Percentiles rank a stretch among this genome's conserved stretches.
phyloP scores from a whole-genome alignment of 257 asterid species.

The Lavandula angustifolia region DNA sequence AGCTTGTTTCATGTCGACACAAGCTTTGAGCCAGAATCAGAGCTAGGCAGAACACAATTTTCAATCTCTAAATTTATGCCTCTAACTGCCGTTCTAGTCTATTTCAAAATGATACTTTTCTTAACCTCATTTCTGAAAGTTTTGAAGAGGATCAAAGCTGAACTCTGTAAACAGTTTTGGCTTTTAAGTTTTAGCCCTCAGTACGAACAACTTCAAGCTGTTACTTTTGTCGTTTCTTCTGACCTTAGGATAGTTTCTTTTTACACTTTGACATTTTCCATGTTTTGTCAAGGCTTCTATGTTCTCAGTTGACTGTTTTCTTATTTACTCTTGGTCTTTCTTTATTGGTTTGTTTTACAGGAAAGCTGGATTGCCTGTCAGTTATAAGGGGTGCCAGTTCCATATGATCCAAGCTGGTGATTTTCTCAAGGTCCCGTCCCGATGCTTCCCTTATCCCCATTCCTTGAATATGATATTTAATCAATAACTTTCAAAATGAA shows the following conservation, averaged over 20 bases:
- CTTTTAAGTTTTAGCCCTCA: not conserved
- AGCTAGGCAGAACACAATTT: not conserved
- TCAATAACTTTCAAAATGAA: no score
- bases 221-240: slow-evolving; percentile 1
- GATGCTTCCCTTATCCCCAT: slow-evolving; percentile 9
- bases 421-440: slow-evolving; percentile 69
- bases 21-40: not conserved
- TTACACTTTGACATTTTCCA: slow-evolving; percentile 9
- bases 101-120: not conserved
- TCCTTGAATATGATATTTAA: slow-evolving; percentile 13
- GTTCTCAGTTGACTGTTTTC: not conserved
- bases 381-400: slow-evolving; percentile 87
- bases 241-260: not conserved
- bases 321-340: not conserved
- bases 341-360: slow-evolving; percentile 44
- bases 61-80: not conserved
- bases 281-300: not conserved
- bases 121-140: slow-evolving; percentile 11
- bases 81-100: not conserved
- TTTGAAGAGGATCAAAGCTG: slow-evolving; percentile 13
- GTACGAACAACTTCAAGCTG: not conserved
- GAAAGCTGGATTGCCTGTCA: slow-evolving; percentile 87
- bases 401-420: slow-evolving; percentile 99
- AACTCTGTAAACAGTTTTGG: not conserved
- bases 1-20: no score